These are phyloP conservation scores for Linnemannia exigua DNA, from an alignment of 192 early-diverging fungal genomes.

Conservation along the genomic window DNA sequence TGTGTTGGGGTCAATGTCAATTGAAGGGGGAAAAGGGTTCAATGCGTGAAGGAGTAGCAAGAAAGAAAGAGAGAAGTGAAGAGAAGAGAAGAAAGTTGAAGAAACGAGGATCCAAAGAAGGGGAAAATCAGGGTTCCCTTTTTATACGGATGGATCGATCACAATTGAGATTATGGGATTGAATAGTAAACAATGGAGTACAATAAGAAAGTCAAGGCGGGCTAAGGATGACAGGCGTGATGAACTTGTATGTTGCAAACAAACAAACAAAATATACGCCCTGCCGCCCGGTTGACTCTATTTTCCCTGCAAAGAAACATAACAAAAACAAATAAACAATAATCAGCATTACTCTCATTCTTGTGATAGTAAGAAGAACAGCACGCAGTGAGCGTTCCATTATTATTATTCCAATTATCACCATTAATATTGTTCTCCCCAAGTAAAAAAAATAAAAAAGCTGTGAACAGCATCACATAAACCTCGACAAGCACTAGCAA, in stretches of 20 bases:
- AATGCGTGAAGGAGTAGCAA: background rate
- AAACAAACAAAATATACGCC: conserved; percentile 1
- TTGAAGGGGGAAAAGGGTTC: background rate
- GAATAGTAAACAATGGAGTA: background rate
- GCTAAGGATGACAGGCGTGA: no score
- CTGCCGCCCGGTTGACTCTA: conserved; percentile 2
- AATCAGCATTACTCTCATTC: background rate
- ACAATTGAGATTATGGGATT: no score
- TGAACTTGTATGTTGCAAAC: background rate
- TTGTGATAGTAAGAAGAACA: no score
- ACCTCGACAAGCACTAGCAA: background rate
- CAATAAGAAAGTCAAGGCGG: background rate
- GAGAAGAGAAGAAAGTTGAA: background rate
- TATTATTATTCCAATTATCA: background rate
- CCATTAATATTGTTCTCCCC: background rate
- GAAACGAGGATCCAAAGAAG: conserved; percentile 15
- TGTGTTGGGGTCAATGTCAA: conserved; percentile 1
- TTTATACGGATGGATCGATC: conserved; percentile 21
- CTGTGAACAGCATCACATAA: background rate
- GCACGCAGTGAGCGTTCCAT: background rate
- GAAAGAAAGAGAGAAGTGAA: background rate
- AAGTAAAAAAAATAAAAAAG: conserved; percentile 1
- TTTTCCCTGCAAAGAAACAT: conserved; percentile 11
- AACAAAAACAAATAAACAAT: background rate
- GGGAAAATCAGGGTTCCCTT: conserved; percentile 31